Evolutionary conservation across 371 early-diverging fungal species (phyloP).

Genomic region (Mortierella sp.): DNA sequence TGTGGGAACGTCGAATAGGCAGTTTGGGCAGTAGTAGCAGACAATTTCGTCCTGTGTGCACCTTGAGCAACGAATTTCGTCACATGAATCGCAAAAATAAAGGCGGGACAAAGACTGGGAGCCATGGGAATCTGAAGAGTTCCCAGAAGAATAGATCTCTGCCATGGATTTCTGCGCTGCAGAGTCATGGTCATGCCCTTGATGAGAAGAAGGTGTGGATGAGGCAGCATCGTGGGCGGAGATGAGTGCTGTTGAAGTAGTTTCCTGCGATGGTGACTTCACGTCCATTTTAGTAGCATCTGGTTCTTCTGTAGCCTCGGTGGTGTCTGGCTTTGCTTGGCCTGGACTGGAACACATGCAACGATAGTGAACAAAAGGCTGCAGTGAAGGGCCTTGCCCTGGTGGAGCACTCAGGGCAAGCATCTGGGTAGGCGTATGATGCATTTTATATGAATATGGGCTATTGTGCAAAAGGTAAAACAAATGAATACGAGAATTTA

Average conservation of each 20-base stretch:
- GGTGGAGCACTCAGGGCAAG: slow-evolving; percentile 52
- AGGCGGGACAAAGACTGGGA: slow-evolving; percentile 75
- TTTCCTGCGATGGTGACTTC: slow-evolving; percentile 1
- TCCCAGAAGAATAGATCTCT: slow-evolving; percentile 42
- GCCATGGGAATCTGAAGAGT: slow-evolving; percentile 45
- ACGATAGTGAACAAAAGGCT: slow-evolving; percentile 57
- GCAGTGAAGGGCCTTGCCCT: slow-evolving; percentile 35
- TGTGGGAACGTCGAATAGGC: slow-evolving; percentile 96
- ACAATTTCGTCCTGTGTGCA: slow-evolving; percentile 90
- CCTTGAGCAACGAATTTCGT: slow-evolving; percentile 81
- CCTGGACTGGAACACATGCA: slow-evolving; percentile 55
- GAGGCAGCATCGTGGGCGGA: slow-evolving; percentile 3
- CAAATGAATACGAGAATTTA: neutral
- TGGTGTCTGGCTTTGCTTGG: slow-evolving; percentile 12
- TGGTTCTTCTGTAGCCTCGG: neutral
- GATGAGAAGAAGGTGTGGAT: neutral
- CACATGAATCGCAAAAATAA: slow-evolving; percentile 92
- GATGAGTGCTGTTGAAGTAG: slow-evolving; percentile 14
- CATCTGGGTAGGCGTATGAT: slow-evolving; percentile 21
- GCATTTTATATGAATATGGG: neutral
- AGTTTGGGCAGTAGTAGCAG: slow-evolving; percentile 95
- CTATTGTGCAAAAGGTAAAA: neutral
- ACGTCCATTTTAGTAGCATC: slow-evolving; percentile 1
- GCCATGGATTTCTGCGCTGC: slow-evolving; percentile 18
- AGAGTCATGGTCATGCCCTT: neutral